Conservation (phyloP, 805 yeast species). For the Saturnispora kantuleensis region DNA sequence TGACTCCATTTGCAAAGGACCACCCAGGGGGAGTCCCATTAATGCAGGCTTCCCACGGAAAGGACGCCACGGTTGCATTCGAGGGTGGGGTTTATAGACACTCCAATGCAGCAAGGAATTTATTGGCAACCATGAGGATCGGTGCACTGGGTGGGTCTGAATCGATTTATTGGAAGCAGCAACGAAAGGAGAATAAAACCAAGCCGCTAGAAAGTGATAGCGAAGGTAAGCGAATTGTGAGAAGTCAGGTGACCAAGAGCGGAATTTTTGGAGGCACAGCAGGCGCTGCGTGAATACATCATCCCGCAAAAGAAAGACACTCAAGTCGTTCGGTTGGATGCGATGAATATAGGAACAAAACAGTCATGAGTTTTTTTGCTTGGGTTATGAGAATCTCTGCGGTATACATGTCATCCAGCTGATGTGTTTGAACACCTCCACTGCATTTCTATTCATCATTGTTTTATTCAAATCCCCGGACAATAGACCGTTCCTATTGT, state of each 20-base stretch:
- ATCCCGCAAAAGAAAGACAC: too few species aligned
- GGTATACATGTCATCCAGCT: too few species aligned
- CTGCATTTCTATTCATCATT: too few species aligned
- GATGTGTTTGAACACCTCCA: too few species aligned
- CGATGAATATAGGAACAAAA: too few species aligned
- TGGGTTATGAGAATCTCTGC: too few species aligned
- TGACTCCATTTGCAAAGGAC: constrained; percentile 79
- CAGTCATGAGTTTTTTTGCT: too few species aligned
- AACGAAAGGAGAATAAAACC: constrained; percentile 54
- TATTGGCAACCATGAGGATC: constrained; percentile 87
- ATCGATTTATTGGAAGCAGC: constrained; percentile 73
- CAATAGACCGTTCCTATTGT: too few species aligned
- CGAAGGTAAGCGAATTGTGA: constrained; percentile 43
- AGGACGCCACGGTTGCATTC: constrained; percentile 89
- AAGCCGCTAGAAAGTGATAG: constrained; percentile 46
- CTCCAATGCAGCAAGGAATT: constrained; percentile 85
- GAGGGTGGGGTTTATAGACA: constrained; percentile 93
- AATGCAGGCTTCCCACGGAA: constrained; percentile 73
- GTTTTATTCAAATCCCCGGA: too few species aligned
- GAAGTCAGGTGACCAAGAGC: constrained; percentile 48
- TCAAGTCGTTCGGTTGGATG: too few species aligned
- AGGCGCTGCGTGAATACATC: constrained; percentile 40
- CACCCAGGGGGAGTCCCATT: constrained; percentile 91
- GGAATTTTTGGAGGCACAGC: constrained; percentile 42
- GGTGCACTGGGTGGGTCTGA: constrained; percentile 81